Evolutionary conservation across 2,329 filamentous ascomycete species (phyloP).

Genomic region (Penicillium freii): DNA sequence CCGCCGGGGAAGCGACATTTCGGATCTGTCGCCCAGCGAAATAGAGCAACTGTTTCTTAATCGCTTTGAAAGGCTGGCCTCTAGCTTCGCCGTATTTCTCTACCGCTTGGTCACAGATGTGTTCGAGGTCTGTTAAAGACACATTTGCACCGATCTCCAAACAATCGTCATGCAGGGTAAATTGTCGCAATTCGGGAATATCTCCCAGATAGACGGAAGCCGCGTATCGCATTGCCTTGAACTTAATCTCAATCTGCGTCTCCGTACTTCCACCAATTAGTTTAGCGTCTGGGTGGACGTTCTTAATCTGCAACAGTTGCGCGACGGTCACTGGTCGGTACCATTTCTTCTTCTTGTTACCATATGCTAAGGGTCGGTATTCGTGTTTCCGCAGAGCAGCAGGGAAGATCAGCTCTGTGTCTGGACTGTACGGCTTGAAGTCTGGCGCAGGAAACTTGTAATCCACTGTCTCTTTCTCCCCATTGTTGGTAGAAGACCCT

Average conservation of each 20-base stretch:
- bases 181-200: conserved; percentile 83
- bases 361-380: conserved; percentile 78
- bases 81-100: conserved; percentile 69
- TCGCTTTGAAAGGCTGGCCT: conserved; percentile 82
- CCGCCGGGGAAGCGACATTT: conserved; percentile 95
- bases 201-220: conserved; percentile 91
- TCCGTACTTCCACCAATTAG: conserved; percentile 95
- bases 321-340: conserved; percentile 82
- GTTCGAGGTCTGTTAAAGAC: conserved; percentile 84
- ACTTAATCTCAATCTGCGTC: conserved; percentile 97
- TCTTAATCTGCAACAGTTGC: conserved; percentile 90
- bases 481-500: conserved; percentile 46
- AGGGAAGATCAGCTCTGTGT: conserved; percentile 94
- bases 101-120: conserved; percentile 75
- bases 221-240: conserved; percentile 89
- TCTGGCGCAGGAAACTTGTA: conserved; percentile 77
- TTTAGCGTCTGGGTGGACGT: conserved; percentile 78
- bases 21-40: conserved; percentile 95
- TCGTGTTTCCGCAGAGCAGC: conserved; percentile 79
- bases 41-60: conserved; percentile 89
- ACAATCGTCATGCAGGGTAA: conserved; percentile 72
- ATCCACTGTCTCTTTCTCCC: conserved; percentile 29
- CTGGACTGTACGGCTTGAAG: conserved; percentile 90
- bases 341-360: conserved; percentile 94
- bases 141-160: conserved; percentile 94